Conservation (phyloP, 164 flowering plant genomes). For the Aristolochia fimbriata region DNA sequence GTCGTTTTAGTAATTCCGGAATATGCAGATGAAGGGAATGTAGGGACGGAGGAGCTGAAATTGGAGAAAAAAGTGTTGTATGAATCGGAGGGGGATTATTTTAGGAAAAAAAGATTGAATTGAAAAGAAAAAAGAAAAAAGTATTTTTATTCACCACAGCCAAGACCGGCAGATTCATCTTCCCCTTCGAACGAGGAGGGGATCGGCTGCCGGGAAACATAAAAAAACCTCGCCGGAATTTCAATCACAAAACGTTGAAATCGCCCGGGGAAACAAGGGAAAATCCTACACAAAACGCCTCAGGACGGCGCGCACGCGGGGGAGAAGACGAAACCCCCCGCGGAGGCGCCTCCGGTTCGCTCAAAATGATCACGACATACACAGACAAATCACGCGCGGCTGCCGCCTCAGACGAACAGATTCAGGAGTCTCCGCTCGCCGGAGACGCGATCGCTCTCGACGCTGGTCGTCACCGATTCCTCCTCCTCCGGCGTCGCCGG, state of each 20-base stretch:
- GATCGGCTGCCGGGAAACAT: slow-evolving; percentile 14
- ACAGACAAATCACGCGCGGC: background rate
- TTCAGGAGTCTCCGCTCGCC: slow-evolving; percentile 16
- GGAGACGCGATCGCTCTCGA: slow-evolving; percentile 8
- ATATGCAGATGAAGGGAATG: too few relatives aligned
- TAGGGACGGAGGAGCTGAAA: too few relatives aligned
- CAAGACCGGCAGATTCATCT: background rate
- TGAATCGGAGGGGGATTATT: background rate
- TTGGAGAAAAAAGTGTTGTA: background rate
- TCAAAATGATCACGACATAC: background rate
- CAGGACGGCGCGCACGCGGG: background rate
- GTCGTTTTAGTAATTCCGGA: too few relatives aligned
- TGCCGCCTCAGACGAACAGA: slow-evolving; percentile 13
- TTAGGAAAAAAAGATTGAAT: too few relatives aligned
- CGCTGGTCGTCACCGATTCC: slow-evolving; percentile 50
- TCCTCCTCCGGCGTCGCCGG: slow-evolving; percentile 57
- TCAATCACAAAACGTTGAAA: slow-evolving; percentile 2
- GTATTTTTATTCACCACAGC: background rate
- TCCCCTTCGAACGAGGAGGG: slow-evolving; percentile 4
- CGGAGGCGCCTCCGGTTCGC: too few relatives aligned
- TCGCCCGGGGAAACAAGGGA: background rate
- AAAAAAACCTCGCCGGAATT: slow-evolving; percentile 13
- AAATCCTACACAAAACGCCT: background rate
- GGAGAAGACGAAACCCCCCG: too few relatives aligned
- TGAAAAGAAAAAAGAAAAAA: background rate